Base-by-base conservation (phyloP, 2,329 filamentous ascomycete genomes). In the Rasamsonia emersonii region DNA sequence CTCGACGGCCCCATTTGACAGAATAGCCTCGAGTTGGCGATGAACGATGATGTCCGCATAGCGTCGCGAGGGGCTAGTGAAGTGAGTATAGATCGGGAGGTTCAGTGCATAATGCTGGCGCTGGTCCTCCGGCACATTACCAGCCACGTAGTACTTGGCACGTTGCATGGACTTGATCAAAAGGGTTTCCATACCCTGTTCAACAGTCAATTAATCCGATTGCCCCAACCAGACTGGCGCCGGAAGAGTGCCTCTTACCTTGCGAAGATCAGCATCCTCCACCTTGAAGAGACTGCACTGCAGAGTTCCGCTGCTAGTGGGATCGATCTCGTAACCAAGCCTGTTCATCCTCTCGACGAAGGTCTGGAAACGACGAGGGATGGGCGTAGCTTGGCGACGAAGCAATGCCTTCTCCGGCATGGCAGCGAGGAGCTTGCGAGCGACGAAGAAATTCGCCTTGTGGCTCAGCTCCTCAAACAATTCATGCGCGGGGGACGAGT, bases 271-370 rank as follows among this genome's bases (percentile, higher is more conserved):
- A 20, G 75, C 63, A 56, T 98, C 86, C 28, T 93, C 79, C 24
- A 98, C 78, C 61, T 85, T 84, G 74, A 95, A 96, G 28, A 98
- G 68, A 57, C 89, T 94, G 67, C 86, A 93, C 62, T 96, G 91
- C 24, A 98, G 70, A 31, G 81, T 79, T 32, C 88, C 88, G 51
- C 89, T 95, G 70, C 83, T 93, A 25, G 81, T 79, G 8, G 80
- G 79, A 54, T 98, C 89, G 29, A 96, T 82, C 21, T 89, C 82
- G 55, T 88, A 93, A 26, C 86, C 88, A 45, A 96, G 77, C 29
- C 82, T 82, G 39, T 77, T 82, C 88, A 98, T 95, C 42, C 91
- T 80, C 46, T 96, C 88, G 28, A 80, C 82, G 56, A 98, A 91
- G 5, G 84, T 91, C 53, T 86, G 79, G 30, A 98, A 73, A 31